Percentiles rank a stretch among this genome's conserved stretches.
These are phyloP conservation scores for Xylaria sp. DNA, from an alignment of 2,329 filamentous ascomycete genomes.

Conservation along the genomic window DNA sequence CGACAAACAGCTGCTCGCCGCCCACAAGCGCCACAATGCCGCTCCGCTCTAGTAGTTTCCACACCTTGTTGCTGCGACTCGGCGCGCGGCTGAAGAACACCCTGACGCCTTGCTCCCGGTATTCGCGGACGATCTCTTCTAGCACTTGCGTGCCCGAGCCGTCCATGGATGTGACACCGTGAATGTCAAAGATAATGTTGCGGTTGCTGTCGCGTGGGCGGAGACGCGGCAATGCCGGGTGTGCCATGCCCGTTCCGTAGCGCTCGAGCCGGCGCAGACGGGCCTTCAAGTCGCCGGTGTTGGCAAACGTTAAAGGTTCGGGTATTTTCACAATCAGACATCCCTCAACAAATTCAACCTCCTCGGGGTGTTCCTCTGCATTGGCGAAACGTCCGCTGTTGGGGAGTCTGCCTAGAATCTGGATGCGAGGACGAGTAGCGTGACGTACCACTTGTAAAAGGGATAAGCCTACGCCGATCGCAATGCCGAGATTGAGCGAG, in stretches of 20 bases:
- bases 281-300: constrained; percentile 86
- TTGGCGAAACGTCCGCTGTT: constrained; percentile 82
- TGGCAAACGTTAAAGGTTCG: constrained; percentile 93
- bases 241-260: constrained; percentile 79
- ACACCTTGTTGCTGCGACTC: constrained; percentile 51
- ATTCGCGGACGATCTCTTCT: constrained; percentile 77
- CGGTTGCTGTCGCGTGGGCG: constrained; percentile 74
- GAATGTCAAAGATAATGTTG: constrained; percentile 94
- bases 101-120: constrained; percentile 68
- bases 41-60: constrained; percentile 65
- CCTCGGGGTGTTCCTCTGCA: constrained; percentile 66
- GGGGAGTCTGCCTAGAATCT: constrained; percentile 86
- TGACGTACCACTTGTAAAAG: constrained; percentile 85
- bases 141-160: constrained; percentile 90
- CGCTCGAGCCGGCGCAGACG: constrained; percentile 77
- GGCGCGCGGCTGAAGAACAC: constrained; percentile 67
- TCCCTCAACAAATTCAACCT: constrained; percentile 83
- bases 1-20: constrained; percentile 71
- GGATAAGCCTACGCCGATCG: constrained; percentile 86
- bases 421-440: constrained; percentile 85
- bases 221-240: constrained; percentile 80
- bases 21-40: constrained; percentile 83
- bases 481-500: constrained; percentile 88
- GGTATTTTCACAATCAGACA: constrained; percentile 97
- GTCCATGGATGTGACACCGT: constrained; percentile 93